Evolutionary conservation across 164 flowering plant genomes (phyloP).

Genomic region (Nymphaea thermarum): DNA sequence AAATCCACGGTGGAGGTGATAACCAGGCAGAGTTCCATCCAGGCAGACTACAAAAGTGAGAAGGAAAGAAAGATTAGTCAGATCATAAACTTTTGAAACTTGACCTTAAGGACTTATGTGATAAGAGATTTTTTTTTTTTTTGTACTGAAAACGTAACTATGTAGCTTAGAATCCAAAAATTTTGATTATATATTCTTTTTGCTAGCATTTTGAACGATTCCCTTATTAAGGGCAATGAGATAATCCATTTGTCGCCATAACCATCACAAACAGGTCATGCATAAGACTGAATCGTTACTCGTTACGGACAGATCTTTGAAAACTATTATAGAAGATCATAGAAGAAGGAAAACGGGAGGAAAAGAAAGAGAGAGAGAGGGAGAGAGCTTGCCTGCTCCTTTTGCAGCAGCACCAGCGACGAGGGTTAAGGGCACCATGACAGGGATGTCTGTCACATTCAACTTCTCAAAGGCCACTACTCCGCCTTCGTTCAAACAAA

Average conservation of each 20-base stretch:
- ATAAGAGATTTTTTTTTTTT: background rate
- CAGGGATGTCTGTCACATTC: constrained; percentile 30
- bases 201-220: background rate
- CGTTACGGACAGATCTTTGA: no score
- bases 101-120: background rate
- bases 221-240: no score
- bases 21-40: constrained; percentile 91
- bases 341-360: background rate
- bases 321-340: background rate
- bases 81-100: background rate
- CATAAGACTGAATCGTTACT: no score
- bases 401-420: constrained; percentile 51
- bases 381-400: constrained; percentile 50
- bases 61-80: background rate
- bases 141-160: background rate
- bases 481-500: constrained; percentile 1
- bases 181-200: background rate
- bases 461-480: constrained; percentile 15
- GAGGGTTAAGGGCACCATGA: constrained; percentile 60
- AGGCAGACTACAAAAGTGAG: constrained; percentile 45
- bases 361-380: background rate
- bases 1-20: constrained; percentile 69
- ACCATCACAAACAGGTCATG: no score
- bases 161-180: background rate
- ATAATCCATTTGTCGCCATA: no score